Evolutionary conservation across 2,329 filamentous ascomycete species (phyloP).

Genomic region (Rhytidhysteron rufulum): DNA sequence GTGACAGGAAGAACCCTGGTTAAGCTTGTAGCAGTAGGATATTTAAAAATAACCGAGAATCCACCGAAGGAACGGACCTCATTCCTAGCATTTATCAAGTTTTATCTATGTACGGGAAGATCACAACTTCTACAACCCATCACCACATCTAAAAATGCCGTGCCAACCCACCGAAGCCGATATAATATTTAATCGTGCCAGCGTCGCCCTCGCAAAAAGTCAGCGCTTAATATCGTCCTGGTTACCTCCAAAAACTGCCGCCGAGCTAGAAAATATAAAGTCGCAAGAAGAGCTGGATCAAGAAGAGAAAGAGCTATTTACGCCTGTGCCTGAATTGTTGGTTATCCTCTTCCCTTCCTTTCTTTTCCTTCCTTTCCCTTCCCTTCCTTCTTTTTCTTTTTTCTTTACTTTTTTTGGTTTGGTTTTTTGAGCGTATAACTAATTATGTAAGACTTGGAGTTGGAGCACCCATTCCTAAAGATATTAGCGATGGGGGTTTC

Average conservation of each 20-base stretch:
- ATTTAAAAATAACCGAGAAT: no score
- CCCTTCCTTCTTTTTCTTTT: not conserved
- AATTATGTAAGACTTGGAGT: constrained; percentile 41
- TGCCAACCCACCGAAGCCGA: constrained; percentile 44
- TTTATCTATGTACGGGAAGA: no score
- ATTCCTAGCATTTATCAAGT: no score
- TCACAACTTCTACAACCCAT: no score
- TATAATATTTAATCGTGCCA: constrained; percentile 53
- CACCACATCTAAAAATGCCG: no score
- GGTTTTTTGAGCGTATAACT: no score
- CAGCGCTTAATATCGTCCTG: constrained; percentile 55
- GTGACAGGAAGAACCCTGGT: no score
- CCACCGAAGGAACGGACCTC: no score
- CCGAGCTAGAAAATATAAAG: constrained; percentile 36
- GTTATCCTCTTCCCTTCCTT: no score
- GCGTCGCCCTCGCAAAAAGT: constrained; percentile 51
- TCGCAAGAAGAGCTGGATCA: constrained; percentile 44
- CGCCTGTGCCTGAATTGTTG: constrained; percentile 52
- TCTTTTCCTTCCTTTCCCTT: not conserved
- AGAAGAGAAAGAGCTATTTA: constrained; percentile 54
- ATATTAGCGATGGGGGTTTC: constrained; percentile 34
- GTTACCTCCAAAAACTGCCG: constrained; percentile 47
- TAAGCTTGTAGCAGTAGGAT: no score
- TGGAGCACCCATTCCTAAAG: constrained; percentile 33
- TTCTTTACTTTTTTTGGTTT: no score